A percentile compares a stretch with the other conserved stretches of the same genome.
Conservation (phyloP, 2,329 filamentous ascomycete genomes). For the Chaetomium sp. region DNA sequence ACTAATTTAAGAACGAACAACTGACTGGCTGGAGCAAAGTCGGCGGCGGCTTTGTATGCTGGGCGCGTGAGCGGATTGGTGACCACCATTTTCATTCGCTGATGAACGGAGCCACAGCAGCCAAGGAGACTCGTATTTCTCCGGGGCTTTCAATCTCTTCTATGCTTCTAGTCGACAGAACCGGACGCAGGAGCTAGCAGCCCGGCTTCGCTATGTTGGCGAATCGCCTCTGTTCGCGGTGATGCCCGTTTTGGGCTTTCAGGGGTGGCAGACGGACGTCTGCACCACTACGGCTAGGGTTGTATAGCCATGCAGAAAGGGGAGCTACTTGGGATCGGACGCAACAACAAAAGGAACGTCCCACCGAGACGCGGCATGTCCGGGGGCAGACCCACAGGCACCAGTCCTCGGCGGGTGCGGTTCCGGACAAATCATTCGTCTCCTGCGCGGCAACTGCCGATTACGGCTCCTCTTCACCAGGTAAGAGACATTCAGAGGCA, state of each 20-base stretch:
- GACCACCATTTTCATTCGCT: not conserved
- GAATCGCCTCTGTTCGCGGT: constrained; percentile 2
- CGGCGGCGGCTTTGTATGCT: not conserved
- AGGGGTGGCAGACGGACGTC: not conserved
- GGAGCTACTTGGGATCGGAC: not conserved
- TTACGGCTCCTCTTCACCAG: not conserved
- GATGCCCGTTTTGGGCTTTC: not conserved
- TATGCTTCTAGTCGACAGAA: not conserved
- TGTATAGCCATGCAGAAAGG: constrained; percentile 4
- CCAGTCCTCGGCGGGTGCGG: not conserved
- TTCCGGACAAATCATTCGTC: constrained; percentile 5
- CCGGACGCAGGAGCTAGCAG: not conserved
- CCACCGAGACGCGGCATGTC: not conserved
- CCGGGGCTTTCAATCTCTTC: not conserved
- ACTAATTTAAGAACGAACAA: not conserved
- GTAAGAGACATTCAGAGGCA: not conserved
- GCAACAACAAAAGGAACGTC: not conserved
- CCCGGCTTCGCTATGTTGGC: not conserved
- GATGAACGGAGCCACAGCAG: not conserved
- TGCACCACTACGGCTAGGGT: not conserved
- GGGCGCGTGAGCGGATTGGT: not conserved
- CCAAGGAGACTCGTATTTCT: not conserved
- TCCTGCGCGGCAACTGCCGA: not conserved
- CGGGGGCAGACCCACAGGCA: not conserved
- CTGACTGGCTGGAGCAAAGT: not conserved